Evolutionary conservation across 108 stramenopile species (phyloP).

Genomic region (Skeletonema potamos): DNA sequence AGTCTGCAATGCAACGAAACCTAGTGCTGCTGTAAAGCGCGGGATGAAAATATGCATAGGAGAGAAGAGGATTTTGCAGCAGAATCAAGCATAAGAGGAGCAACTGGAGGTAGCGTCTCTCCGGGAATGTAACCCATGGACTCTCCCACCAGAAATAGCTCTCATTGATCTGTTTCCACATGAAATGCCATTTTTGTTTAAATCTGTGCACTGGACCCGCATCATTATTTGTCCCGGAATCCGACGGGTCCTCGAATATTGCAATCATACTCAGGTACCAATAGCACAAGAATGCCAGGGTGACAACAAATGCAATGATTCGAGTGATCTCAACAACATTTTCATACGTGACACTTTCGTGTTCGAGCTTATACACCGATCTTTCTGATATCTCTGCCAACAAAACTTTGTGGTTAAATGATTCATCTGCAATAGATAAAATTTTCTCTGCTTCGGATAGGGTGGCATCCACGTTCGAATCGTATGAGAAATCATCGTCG

Average conservation of each 20-base stretch:
- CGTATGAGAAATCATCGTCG: conserved; percentile 8
- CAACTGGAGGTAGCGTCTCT: conserved; percentile 69
- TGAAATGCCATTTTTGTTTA: neutral
- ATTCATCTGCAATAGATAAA: conserved; percentile 34
- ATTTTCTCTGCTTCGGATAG: conserved; percentile 24
- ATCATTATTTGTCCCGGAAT: neutral
- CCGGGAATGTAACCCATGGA: conserved; percentile 78
- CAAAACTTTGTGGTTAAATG: conserved; percentile 20
- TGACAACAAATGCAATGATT: conserved; percentile 46
- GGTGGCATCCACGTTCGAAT: conserved; percentile 8
- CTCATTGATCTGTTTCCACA: conserved; percentile 15
- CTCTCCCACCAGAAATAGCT: conserved; percentile 67
- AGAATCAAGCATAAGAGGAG: conserved; percentile 62
- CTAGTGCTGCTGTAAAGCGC: conserved; percentile 39
- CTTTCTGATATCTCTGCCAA: conserved; percentile 50
- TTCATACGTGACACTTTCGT: conserved; percentile 50
- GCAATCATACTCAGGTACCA: conserved; percentile 63
- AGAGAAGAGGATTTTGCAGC: conserved; percentile 74
- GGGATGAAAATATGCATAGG: conserved; percentile 52
- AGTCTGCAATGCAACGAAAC: conserved; percentile 58
- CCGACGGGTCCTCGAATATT: conserved; percentile 13
- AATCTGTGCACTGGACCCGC: conserved; percentile 5
- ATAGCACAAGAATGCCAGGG: conserved; percentile 53
- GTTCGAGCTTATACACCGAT: conserved; percentile 51
- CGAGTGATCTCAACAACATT: conserved; percentile 48